Conservation (phyloP, 257 asterid genomes). For the Sherardia arvensis region DNA sequence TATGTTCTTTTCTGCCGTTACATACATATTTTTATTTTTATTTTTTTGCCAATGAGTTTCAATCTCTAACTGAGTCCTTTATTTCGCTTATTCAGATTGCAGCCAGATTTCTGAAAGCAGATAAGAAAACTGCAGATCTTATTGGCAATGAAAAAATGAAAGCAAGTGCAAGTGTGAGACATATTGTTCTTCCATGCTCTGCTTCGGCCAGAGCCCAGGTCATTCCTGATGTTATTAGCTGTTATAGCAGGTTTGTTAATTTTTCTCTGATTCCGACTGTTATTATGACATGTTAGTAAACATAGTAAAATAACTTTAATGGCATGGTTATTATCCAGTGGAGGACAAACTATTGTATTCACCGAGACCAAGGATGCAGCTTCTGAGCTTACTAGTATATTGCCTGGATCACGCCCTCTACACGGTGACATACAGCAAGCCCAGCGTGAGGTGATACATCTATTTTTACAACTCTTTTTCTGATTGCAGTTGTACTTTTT, state of each 20-base stretch:
- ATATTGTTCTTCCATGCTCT: slow-evolving; percentile 87
- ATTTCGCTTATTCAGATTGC: slow-evolving; percentile 44
- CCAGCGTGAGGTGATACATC: slow-evolving; percentile 70
- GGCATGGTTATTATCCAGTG: slow-evolving; percentile 37
- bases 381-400: slow-evolving; percentile 79
- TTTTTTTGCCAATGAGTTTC: background rate
- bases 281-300: background rate
- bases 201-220: slow-evolving; percentile 73
- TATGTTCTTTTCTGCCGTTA: slow-evolving; percentile 18
- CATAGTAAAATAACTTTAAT: background rate
- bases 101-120: slow-evolving; percentile 60
- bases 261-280: slow-evolving; percentile 1
- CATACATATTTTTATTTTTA: no score
- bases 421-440: slow-evolving; percentile 97
- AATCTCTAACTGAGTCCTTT: slow-evolving; percentile 8
- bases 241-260: slow-evolving; percentile 77
- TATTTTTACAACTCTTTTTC: background rate
- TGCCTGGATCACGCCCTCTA: slow-evolving; percentile 95
- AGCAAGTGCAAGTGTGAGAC: slow-evolving; percentile 87
- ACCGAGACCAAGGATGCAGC: slow-evolving; percentile 87
- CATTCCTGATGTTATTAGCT: slow-evolving; percentile 87
- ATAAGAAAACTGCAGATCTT: slow-evolving; percentile 79
- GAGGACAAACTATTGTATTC: slow-evolving; percentile 89
- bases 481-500: background rate
- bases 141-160: slow-evolving; percentile 98